Evolutionary conservation across 176 grass and related monocot genomes (phyloP).

Genomic region (Coix lacrymajobi): DNA sequence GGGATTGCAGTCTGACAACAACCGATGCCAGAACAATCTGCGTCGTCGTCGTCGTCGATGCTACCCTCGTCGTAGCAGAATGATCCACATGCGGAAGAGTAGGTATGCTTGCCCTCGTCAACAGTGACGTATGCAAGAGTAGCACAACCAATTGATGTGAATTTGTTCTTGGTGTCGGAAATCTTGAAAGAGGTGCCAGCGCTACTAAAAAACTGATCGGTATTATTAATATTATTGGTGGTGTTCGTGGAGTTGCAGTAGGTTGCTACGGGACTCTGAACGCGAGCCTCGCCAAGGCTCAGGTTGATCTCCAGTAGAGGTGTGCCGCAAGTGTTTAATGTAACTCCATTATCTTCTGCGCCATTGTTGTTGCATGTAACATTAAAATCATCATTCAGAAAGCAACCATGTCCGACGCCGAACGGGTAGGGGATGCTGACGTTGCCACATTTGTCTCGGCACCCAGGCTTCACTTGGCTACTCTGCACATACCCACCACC

Average conservation of each 20-base stretch:
- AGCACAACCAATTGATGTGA: background rate
- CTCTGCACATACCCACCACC: background rate
- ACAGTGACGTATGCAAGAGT: too few relatives aligned
- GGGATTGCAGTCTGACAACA: background rate
- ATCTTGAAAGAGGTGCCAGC: background rate
- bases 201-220: too few relatives aligned
- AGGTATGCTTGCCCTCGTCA: background rate
- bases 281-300: background rate
- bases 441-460: background rate
- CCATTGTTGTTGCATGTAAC: too few relatives aligned
- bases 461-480: too few relatives aligned
- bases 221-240: accelerated
- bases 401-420: constrained; percentile 5
- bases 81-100: background rate
- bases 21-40: background rate
- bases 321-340: background rate
- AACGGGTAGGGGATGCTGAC: constrained; percentile 51
- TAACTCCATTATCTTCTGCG: background rate
- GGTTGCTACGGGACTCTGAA: background rate
- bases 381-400: background rate
- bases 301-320: background rate
- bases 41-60: background rate
- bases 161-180: background rate
- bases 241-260: background rate
- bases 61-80: background rate